Base-by-base conservation (phyloP, 768 basidiomycete genomes). In the Hysterangium stoloniferum region DNA sequence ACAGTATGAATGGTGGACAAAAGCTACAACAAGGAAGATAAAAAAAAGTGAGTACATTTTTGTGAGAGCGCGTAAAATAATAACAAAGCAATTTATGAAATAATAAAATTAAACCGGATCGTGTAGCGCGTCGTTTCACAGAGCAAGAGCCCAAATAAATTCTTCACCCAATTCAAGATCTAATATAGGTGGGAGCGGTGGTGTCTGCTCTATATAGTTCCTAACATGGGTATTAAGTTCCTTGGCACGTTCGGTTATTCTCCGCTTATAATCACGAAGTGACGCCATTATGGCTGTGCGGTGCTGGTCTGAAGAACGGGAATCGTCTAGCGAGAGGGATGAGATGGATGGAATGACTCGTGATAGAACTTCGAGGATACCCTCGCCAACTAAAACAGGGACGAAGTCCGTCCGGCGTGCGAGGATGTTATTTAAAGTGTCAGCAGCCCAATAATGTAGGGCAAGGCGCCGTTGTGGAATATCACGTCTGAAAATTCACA, bases 391-490 rank as follows among this genome's bases (percentile, higher is more conserved):
- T 11, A 48, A 34, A 22, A 34, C 27, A n/a, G 34, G 31, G 17
- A 35, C 47, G 19, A 48, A n/a, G 4, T 12, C 12, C 17, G 47
- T 33, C n/a, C 47, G 47, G 33, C 38, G 19, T 24, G 47, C 34
- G 34, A 36, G 22, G 6, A 48, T 38, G 19, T 48, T 48, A 22
- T 28, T 33, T 2, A 48, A 17, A 5, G 47, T 38, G 34, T 48
- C 47, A 12, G 37, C 29, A 3, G 47, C 47, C 47, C 47, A 48
- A 17, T 22, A 48, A 19, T 36, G 47, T 20, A 48, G 35, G 34
- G 34, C 27, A 36, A 48, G 38, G 34, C 47, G 38, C 13, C 47
- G 47, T 20, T 36, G 22, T 5, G 47, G 47, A 13, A 48, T 37
- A 20, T n/a, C n/a, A 17, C 34, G 47, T 38, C 47, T 48, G 37